Evolutionary conservation across 768 basidiomycete species (phyloP), one percentile per base, ranked within the genome.

Genomic region (Rhodocollybia butyracea): DNA sequence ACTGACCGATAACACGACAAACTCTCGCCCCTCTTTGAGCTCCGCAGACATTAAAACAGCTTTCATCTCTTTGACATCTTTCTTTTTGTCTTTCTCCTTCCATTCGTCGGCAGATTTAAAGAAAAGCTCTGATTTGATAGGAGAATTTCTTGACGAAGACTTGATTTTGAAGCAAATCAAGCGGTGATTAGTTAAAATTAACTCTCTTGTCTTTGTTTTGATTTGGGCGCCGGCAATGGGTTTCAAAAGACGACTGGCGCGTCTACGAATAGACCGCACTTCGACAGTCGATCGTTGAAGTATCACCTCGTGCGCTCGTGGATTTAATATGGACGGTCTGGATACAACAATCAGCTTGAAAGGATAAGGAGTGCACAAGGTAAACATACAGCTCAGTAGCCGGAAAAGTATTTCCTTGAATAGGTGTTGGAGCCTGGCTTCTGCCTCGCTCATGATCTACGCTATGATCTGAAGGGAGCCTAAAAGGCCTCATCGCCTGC

Each of bases 1-100:
- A 70, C 82, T 63, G 57, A 87, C 85, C 39, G 84, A 83, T 60
- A 84, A 67, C 32, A 87, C 74, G 15, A 81, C 76, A 63, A 87
- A 85, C 63, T 83, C 82, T 34, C 79, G 70, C 52, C 81, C 82
- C 45, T 81, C 72, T 61, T 82, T 83, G 26, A 73, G 68, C 53
- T 80, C 81, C 0, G 80, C 78, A 22, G 75, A 73, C 3, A 72
- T 69, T 10, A 86, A 67, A 39, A 75, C 66, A 39, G 67, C 69
- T 34, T 76, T 74, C 15, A 71, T 64, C 46, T 82, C 81, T 62
- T 77, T 81, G 48, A 75, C 76, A 45, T 71, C 75, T 4, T 78
- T 76, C 55, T 73, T 76, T 39, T 72, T 70, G 51, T 70, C 74
- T 41, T 65, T 67, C 56, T 54, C 53, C 12, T 19, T 54, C n/a